Evolutionary conservation across 768 basidiomycete species (phyloP).

Genomic region (Kwoniella dendrophila): DNA sequence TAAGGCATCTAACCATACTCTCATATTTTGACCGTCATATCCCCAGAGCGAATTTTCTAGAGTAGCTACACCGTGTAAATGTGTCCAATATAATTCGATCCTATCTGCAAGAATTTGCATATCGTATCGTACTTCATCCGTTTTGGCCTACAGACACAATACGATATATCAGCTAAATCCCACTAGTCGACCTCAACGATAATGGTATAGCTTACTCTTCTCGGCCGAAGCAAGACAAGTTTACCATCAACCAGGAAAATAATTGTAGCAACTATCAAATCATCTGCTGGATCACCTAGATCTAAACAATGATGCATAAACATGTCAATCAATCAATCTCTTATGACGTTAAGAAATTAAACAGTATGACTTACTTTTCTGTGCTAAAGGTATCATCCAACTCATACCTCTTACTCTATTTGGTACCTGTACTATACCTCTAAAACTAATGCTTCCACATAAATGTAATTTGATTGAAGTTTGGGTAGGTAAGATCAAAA

Average conservation of each 20-base stretch:
- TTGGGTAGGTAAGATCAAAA: slow-evolving; percentile 73
- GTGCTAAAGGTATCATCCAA: slow-evolving; percentile 93
- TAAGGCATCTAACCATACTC: slow-evolving; percentile 94
- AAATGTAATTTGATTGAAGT: slow-evolving; percentile 81
- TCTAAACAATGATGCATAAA: slow-evolving; percentile 59
- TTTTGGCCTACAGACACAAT: slow-evolving; percentile 72
- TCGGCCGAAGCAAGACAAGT: slow-evolving; percentile 81
- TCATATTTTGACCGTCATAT: slow-evolving; percentile 83
- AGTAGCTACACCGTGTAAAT: slow-evolving; percentile 86
- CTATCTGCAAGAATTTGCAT: slow-evolving; percentile 94
- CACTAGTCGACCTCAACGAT: slow-evolving; percentile 6
- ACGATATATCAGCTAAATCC: too few species aligned
- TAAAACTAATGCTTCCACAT: slow-evolving; percentile 93
- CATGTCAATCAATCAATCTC: background rate
- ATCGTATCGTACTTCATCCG: slow-evolving; percentile 79
- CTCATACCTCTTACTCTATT: slow-evolving; percentile 83
- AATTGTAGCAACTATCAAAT: slow-evolving; percentile 89
- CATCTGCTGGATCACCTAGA: slow-evolving; percentile 89
- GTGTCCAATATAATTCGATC: slow-evolving; percentile 99
- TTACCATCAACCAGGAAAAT: slow-evolving; percentile 93
- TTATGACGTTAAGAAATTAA: slow-evolving; percentile 3
- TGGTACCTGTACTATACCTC: slow-evolving; percentile 82
- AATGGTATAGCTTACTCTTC: slow-evolving; percentile 64
- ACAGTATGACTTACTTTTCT: slow-evolving; percentile 71
- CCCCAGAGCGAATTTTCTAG: slow-evolving; percentile 98